Base-by-base conservation (phyloP, 2,329 filamentous ascomycete species). In the Trichoderma koningii region DNA sequence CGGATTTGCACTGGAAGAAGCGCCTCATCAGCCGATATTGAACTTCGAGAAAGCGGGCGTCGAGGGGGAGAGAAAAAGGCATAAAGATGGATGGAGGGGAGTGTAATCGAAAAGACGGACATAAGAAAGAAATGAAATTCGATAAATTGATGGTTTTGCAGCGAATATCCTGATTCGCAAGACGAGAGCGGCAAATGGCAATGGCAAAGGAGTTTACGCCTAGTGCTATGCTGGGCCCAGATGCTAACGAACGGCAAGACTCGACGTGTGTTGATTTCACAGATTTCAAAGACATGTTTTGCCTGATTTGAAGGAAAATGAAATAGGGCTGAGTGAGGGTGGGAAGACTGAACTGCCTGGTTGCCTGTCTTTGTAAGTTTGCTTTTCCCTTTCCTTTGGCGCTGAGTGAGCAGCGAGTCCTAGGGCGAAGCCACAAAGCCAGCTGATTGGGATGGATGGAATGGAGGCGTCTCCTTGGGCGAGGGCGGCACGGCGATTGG, bases 301-400 rank as follows among this genome's bases (percentile, higher is more conserved):
- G 34, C 34, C 34, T 38, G 12, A 1, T 14, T 14, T 38, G 34
- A 38, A 38, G 34, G 10, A 38, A 38, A 38, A 14, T 38, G 21
- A 19, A 38, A 52, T 61, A 61, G 57, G 57, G 57, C 57, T 61
- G 57, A 61, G 57, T 52, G 57, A 61, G 55, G 44, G 55, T 47
- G 44, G 55, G 38, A 44, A 26, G 23, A 21, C 3, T 41, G 19
- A 19, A 5, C 5, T 34, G 30, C 30, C 30, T 9, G 19, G 7
- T 41, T 21, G 45, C 38, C 42, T 28, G 34, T 41, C 34, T 51
- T 7, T 52, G n/a, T 23, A 34, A 52, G 50, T 61, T 34, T 21
- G 34, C 17, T 44, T 30, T 52, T 44, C 5, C 12, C 12, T 38
- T 21, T 28, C 10, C 34, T 10, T 38, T 47, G 19, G 12, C 14